These are phyloP conservation scores for Neopestalotiopsis sp. DNA, from an alignment of 2,329 filamentous ascomycete species.

Conservation along the genomic window DNA sequence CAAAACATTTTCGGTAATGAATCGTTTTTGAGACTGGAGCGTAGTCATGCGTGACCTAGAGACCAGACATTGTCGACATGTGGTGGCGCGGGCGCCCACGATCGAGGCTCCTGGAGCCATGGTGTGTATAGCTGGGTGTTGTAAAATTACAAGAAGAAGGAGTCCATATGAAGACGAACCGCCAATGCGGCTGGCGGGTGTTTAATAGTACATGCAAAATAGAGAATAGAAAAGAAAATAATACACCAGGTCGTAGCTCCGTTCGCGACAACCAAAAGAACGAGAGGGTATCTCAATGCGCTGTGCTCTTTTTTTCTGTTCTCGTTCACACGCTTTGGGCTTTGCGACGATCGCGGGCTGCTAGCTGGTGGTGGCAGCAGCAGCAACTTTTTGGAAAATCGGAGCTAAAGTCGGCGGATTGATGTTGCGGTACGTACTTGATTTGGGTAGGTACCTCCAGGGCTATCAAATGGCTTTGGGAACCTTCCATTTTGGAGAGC, in stretches of 20 bases:
- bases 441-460: too few relatives aligned
- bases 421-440: conserved; percentile 1
- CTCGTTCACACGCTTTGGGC: not conserved
- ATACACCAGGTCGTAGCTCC: not conserved
- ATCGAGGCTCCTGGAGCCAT: conserved; percentile 26
- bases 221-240: not conserved
- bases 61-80: conserved; percentile 32
- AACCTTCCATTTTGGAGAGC: not conserved
- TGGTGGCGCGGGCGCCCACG: conserved; percentile 22
- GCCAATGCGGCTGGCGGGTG: conserved; percentile 1
- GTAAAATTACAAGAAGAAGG: not conserved
- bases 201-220: conserved; percentile 14
- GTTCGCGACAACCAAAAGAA: not conserved
- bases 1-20: conserved; percentile 47
- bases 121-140: not conserved
- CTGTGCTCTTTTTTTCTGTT: not conserved
- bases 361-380: too few relatives aligned
- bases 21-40: conserved; percentile 33
- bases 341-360: not conserved
- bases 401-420: conserved; percentile 11
- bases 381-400: conserved; percentile 8
- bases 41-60: conserved; percentile 21
- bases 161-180: not conserved
- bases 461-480: not conserved
- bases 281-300: not conserved